Percentiles rank a stretch among this genome's conserved stretches.
Evolutionary conservation across 176 grass and related monocot species (phyloP).

Genomic region (Oryza meyeriana): DNA sequence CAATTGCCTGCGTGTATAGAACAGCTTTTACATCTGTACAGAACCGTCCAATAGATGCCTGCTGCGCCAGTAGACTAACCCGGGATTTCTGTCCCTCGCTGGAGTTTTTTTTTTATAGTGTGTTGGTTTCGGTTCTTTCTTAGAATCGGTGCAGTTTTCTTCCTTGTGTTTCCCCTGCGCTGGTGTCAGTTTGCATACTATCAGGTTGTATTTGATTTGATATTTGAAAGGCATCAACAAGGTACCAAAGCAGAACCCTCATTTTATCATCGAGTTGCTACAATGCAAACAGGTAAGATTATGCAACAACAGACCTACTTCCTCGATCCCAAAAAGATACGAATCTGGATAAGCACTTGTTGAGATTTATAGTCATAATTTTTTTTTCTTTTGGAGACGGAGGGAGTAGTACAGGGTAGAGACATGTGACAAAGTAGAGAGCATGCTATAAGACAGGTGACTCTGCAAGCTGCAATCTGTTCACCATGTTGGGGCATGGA

Average conservation of each 20-base stretch:
- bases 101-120: background rate
- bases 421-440: background rate
- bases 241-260: background rate
- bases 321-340: too few relatives aligned
- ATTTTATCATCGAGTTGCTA: background rate
- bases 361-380: too few relatives aligned
- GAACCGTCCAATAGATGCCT: constrained; percentile 34
- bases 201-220: background rate
- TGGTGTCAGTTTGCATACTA: background rate
- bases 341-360: too few relatives aligned
- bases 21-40: constrained; percentile 45
- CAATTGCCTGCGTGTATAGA: constrained; percentile 41
- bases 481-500: background rate
- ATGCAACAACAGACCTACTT: background rate
- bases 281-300: background rate
- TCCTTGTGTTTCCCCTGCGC: background rate
- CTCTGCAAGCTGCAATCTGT: background rate
- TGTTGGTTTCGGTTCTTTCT: constrained; percentile 13
- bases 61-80: constrained; percentile 30
- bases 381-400: too few relatives aligned
- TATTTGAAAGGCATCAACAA: background rate
- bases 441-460: background rate
- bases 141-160: background rate
- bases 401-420: background rate
- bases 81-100: background rate